Conservation (phyloP, 2,329 filamentous ascomycete genomes). For the Cryphonectria carpinicola region DNA sequence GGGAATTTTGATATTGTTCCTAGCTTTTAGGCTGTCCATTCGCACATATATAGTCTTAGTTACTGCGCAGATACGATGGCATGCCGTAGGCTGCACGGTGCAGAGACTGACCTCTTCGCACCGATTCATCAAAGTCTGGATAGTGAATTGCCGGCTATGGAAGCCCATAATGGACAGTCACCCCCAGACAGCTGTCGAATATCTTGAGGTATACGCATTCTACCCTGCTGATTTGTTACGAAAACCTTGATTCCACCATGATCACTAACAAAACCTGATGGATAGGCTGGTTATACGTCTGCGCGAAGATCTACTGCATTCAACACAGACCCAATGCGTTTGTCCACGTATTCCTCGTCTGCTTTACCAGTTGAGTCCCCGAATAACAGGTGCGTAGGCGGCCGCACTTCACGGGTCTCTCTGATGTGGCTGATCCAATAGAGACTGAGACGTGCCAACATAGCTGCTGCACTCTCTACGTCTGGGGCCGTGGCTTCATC, state of each 20-base stretch:
- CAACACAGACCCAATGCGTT: background rate
- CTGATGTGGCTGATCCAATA: background rate
- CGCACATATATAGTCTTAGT: no score
- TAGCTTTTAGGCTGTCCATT: no score
- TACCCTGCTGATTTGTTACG: background rate
- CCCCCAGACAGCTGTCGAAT: background rate
- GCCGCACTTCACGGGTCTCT: background rate
- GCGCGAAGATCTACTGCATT: background rate
- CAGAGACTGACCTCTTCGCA: background rate
- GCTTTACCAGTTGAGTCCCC: background rate
- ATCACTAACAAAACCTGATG: background rate
- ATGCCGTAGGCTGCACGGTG: background rate
- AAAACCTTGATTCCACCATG: no score
- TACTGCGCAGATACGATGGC: background rate
- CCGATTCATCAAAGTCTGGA: background rate
- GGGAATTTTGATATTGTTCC: no score
- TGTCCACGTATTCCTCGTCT: background rate
- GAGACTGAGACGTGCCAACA: background rate
- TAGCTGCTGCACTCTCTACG: background rate
- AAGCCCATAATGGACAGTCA: background rate
- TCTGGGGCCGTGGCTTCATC: background rate
- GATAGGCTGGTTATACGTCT: background rate
- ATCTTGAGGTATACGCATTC: background rate
- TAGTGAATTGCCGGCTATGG: background rate
- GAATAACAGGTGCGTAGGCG: background rate